Evolutionary conservation across 2,329 filamentous ascomycete species (phyloP).

Genomic region (Curvularia spicifera): DNA sequence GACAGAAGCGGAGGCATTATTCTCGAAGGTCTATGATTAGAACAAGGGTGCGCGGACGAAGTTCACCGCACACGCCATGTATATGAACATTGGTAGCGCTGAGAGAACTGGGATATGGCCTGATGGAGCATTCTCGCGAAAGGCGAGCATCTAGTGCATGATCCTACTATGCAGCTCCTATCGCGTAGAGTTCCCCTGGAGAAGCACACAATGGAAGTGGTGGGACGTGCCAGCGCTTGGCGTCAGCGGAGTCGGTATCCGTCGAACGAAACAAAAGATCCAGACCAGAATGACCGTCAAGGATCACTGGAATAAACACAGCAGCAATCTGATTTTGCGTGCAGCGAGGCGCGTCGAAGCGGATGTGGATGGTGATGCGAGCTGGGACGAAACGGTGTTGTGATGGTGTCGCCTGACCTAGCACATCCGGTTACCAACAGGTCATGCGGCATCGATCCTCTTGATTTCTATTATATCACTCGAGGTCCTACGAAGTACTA

Average conservation of each 20-base stretch:
- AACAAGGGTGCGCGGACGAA: not conserved
- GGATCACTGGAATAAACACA: not conserved
- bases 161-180: not conserved
- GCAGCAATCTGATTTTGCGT: not conserved
- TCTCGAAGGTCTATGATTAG: not conserved
- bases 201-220: not conserved
- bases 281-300: not conserved
- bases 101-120: not conserved
- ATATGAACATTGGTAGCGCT: not conserved
- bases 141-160: not conserved
- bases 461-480: not conserved
- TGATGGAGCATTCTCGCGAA: not conserved
- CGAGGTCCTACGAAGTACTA: not conserved
- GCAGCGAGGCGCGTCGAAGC: not conserved
- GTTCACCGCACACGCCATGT: not conserved
- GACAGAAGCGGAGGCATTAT: not conserved
- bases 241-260: not conserved
- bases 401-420: slow-evolving; percentile 11
- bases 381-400: slow-evolving; percentile 1
- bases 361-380: not conserved
- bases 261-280: not conserved
- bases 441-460: slow-evolving; percentile 1
- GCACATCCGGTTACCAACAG: slow-evolving; percentile 2
- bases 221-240: not conserved
- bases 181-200: not conserved